Conservation (phyloP, 2,329 filamentous ascomycete species). For the Sodiomyces alkalinus region DNA sequence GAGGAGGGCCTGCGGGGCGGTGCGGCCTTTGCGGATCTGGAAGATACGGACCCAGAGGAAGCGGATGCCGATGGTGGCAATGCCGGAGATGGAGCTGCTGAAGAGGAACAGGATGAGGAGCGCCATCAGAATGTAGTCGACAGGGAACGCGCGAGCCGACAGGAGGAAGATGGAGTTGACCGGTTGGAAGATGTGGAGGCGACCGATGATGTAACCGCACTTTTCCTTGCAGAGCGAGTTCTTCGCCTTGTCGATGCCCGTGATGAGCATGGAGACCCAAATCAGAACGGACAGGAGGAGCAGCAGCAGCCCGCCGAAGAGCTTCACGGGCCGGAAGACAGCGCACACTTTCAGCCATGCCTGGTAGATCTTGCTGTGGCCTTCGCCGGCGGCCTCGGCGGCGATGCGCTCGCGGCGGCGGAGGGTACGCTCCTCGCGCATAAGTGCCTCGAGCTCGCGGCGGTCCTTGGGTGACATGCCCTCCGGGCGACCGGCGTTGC, state of each 20-base stretch:
- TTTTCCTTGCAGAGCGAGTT: conserved; percentile 84
- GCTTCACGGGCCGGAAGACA: conserved; percentile 74
- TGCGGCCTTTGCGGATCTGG: conserved; percentile 76
- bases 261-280: conserved; percentile 89
- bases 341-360: conserved; percentile 69
- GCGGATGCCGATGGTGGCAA: conserved; percentile 78
- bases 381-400: conserved; percentile 64
- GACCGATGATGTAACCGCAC: conserved; percentile 83
- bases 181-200: conserved; percentile 85
- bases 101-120: conserved; percentile 79
- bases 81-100: conserved; percentile 70
- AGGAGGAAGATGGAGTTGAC: conserved; percentile 80
- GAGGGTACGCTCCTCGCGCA: conserved; percentile 82
- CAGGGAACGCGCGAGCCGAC: conserved; percentile 69
- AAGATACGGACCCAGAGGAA: conserved; percentile 95
- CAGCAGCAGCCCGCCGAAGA: conserved; percentile 68
- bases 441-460: conserved; percentile 72
- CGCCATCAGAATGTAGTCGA: conserved; percentile 84
- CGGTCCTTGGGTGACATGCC: conserved; percentile 73
- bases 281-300: conserved; percentile 60
- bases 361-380: conserved; percentile 57
- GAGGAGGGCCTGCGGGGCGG: conserved; percentile 79
- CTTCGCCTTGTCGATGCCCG: conserved; percentile 87
- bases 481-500: conserved; percentile 59
- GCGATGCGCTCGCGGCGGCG: conserved; percentile 80